Evolutionary conservation across 768 basidiomycete genomes (phyloP).

Genomic region (Russula dissimulans): DNA sequence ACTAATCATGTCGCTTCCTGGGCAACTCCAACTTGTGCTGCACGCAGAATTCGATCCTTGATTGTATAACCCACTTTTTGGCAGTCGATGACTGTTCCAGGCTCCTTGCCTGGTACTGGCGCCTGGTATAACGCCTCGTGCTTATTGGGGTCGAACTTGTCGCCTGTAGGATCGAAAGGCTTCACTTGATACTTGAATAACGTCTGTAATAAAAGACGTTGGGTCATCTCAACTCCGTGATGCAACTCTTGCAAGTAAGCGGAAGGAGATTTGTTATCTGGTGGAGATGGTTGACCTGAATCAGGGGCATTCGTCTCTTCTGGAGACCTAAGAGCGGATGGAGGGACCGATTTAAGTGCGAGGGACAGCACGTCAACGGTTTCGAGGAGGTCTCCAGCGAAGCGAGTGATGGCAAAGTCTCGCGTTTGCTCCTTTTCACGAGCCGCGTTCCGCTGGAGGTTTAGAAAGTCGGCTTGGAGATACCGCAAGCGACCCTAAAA

Average conservation of each 20-base stretch:
- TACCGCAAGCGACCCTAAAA: slow-evolving; percentile 80
- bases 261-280: slow-evolving; percentile 42
- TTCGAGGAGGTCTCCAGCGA: slow-evolving; percentile 83
- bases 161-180: slow-evolving; percentile 85
- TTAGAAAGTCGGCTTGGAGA: slow-evolving; percentile 90
- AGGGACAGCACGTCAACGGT: slow-evolving; percentile 85
- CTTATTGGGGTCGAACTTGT: slow-evolving; percentile 87
- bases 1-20: slow-evolving; percentile 45
- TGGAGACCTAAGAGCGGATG: slow-evolving; percentile 32
- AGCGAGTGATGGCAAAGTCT: slow-evolving; percentile 87
- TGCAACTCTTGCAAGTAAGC: slow-evolving; percentile 63
- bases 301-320: slow-evolving; percentile 9
- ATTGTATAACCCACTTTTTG: slow-evolving; percentile 90
- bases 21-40: slow-evolving; percentile 94
- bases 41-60: slow-evolving; percentile 86
- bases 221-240: slow-evolving; percentile 85
- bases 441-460: slow-evolving; percentile 84
- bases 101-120: slow-evolving; percentile 80
- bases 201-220: slow-evolving; percentile 80
- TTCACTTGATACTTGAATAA: slow-evolving; percentile 89
- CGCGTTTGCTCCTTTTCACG: slow-evolving; percentile 88
- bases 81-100: slow-evolving; percentile 85
- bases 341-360: slow-evolving; percentile 73
- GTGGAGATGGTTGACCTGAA: slow-evolving; percentile 2
- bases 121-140: slow-evolving; percentile 96